Evolutionary conservation across 2,329 filamentous ascomycete genomes (phyloP), one percentile per base, ranked within the genome.

Genomic region (Penicillium sp.): DNA sequence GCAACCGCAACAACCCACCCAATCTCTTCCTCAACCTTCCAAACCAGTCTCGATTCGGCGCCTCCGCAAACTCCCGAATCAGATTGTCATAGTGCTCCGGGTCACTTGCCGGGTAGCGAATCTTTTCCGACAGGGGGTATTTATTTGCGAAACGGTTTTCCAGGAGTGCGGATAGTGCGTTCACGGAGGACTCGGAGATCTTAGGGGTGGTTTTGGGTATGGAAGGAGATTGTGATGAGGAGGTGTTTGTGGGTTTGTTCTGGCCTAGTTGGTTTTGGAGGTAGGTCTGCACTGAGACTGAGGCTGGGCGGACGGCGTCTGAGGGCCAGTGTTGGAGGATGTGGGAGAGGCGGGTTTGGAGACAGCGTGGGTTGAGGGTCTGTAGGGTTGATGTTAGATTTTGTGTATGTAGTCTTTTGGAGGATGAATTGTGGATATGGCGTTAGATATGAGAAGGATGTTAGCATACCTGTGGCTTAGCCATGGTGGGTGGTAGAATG

Each of bases 111-210:
- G 85, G 85, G 61, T 78, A 76, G 65, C 85, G 79, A 66, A 85
- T 68, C 19, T 73, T 75, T 22, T 78, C 70, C 1, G 83, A 75
- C 2, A 85, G 65, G 2, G 83, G 83, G 63, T 82, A 85, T 69
- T 80, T 70, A 40, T 82, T 84, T 51, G 75, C 77, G 68, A 87
- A 88, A 53, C 84, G 77, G 70, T 89, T 82, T 66, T 88, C 85
- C 2, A 89, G 76, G n/a, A 89, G 76, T 2, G 84, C 82, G 64
- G 85, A 86, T 1, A 89, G 80, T 4, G 85, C 86, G 67, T 88
- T 88, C 58, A 87, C 69, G 24, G 75, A 78, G n/a, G 75, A 63
- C 71, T 78, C 68, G 58, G 75, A 71, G 57, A 75, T 67, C 28
- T 61, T 61, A 59, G 65, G 65, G 44, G 58, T 53, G 42, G 65